These are phyloP conservation scores for Fraxinus sp. DNA, from an alignment of 305 asterid species.

Conservation along the genomic window DNA sequence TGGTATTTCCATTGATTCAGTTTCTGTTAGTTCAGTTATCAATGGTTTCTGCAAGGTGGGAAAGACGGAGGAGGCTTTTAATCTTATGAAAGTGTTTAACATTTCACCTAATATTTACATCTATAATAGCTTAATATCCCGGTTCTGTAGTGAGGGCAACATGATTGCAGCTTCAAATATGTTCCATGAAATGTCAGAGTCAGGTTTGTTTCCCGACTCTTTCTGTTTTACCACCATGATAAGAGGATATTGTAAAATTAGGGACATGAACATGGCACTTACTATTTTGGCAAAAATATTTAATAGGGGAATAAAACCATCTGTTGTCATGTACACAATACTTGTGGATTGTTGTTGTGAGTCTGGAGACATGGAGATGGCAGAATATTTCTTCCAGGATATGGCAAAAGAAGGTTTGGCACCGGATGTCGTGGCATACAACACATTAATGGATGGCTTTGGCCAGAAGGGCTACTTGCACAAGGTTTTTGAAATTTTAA, in stretches of 20 bases:
- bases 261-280: constrained; percentile 18
- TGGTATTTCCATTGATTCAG: constrained; percentile 25
- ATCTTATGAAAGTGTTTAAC: constrained; percentile 19
- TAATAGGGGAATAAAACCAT: constrained; percentile 25
- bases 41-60: constrained; percentile 31
- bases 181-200: constrained; percentile 25
- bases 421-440: constrained; percentile 25
- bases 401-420: constrained; percentile 21
- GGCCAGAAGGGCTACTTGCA: constrained; percentile 28
- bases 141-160: constrained; percentile 22
- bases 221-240: constrained; percentile 26
- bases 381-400: constrained; percentile 22
- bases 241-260: constrained; percentile 27
- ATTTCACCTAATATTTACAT: constrained; percentile 28
- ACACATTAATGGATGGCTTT: constrained; percentile 29
- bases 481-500: constrained; percentile 28
- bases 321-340: constrained; percentile 17
- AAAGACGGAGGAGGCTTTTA: constrained; percentile 22
- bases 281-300: constrained; percentile 21
- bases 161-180: constrained; percentile 24
- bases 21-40: constrained; percentile 27
- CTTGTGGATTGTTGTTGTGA: constrained; percentile 25
- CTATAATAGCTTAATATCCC: constrained; percentile 26
- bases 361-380: constrained; percentile 20
- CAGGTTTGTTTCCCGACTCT: constrained; percentile 27